These are phyloP conservation scores for Leavenworthia alabamica DNA, from an alignment of 345 rosid genomes.

Conservation along the genomic window DNA sequence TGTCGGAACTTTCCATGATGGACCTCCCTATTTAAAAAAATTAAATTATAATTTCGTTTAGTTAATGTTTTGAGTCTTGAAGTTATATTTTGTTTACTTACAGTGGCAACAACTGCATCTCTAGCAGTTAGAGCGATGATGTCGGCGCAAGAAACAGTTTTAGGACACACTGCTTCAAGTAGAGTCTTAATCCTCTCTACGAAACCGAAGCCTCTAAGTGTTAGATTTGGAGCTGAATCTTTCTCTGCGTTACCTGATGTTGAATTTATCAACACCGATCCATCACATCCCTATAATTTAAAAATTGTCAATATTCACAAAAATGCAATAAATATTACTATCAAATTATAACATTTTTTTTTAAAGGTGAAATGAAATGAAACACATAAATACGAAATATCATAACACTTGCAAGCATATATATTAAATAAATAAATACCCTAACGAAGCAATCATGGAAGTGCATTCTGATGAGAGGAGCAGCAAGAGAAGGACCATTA, in stretches of 20 bases:
- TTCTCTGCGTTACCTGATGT: constrained; percentile 58
- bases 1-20: constrained; percentile 78
- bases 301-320: not conserved
- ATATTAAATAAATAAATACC: constrained; percentile 28
- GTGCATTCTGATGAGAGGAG: constrained; percentile 69
- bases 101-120: constrained; percentile 59
- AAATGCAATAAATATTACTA: not conserved
- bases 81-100: constrained; percentile 28
- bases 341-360: not conserved
- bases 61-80: not conserved
- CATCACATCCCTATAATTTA: constrained; percentile 74
- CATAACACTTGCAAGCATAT: not conserved
- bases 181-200: constrained; percentile 59
- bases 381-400: not conserved
- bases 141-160: constrained; percentile 81
- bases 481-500: constrained; percentile 69
- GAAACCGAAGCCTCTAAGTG: constrained; percentile 67
- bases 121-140: constrained; percentile 56
- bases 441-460: constrained; percentile 89
- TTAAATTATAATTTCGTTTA: not conserved
- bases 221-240: constrained; percentile 53
- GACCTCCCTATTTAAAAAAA: constrained; percentile 49
- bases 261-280: constrained; percentile 66
- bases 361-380: not conserved
- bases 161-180: constrained; percentile 64